Percentiles rank a stretch among this genome's conserved stretches.
These are phyloP conservation scores for Metschnikowia anglica DNA, from an alignment of 805 yeast species.

Conservation along the genomic window DNA sequence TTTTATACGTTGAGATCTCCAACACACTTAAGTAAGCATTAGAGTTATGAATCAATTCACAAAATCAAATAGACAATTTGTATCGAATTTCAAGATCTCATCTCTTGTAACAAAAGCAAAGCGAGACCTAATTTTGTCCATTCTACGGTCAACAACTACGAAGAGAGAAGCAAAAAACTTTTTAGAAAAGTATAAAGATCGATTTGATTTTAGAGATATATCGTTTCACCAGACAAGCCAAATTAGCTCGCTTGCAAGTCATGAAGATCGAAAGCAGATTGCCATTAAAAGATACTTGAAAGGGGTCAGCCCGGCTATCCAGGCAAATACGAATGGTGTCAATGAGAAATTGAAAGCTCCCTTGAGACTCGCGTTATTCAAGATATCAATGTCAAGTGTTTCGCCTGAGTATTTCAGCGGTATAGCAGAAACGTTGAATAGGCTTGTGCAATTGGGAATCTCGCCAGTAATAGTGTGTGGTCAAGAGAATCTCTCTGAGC, in stretches of 20 bases:
- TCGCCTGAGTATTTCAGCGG: slow-evolving; percentile 37
- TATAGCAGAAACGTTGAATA: slow-evolving; percentile 54
- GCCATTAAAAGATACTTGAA: slow-evolving; percentile 35
- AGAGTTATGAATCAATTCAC: slow-evolving; percentile 30
- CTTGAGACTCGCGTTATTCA: slow-evolving; percentile 56
- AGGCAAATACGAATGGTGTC: slow-evolving; percentile 22
- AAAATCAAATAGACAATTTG: slow-evolving; percentile 31
- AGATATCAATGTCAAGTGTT: slow-evolving; percentile 44
- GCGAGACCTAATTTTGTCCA: slow-evolving; percentile 75
- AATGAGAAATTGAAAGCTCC: slow-evolving; percentile 41
- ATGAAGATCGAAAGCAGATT: slow-evolving; percentile 21
- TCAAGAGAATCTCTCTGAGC: slow-evolving; percentile 26
- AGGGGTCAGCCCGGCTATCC: slow-evolving; percentile 22
- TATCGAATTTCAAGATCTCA: slow-evolving; percentile 38
- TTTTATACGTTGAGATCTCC: neutral
- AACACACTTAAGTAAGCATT: neutral
- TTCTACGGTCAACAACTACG: slow-evolving; percentile 86
- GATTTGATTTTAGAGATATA: slow-evolving; percentile 31
- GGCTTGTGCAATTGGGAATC: slow-evolving; percentile 63
- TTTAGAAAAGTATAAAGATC: slow-evolving; percentile 63
- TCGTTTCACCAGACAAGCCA: slow-evolving; percentile 6
- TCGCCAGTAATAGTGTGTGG: slow-evolving; percentile 71
- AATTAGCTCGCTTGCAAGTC: neutral
- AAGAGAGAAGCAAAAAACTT: slow-evolving; percentile 88
- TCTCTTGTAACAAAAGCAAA: slow-evolving; percentile 45